phyloP scores from a whole-genome alignment of 345 rosid species.

The Ceriops decandra region DNA sequence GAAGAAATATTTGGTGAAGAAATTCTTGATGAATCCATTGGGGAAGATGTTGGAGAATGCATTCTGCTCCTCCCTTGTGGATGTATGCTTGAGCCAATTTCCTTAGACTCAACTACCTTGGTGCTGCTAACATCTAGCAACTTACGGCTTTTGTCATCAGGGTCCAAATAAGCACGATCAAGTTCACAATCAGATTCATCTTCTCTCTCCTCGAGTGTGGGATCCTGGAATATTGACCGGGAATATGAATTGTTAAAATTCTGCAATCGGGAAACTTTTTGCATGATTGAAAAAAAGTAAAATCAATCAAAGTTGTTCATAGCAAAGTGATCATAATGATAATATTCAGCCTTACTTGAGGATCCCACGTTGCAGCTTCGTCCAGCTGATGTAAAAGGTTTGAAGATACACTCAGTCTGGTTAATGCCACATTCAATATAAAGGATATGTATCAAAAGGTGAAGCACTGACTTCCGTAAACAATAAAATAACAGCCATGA shows the following conservation, averaged over 20 bases:
- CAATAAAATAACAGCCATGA: background rate
- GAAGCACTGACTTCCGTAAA: background rate
- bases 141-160: constrained; percentile 21
- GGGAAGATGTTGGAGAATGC: constrained; percentile 32
- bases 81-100: constrained; percentile 11
- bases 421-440: constrained; percentile 13
- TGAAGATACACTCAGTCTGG: constrained; percentile 36
- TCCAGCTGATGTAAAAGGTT: constrained; percentile 20
- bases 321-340: background rate
- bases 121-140: constrained; percentile 17
- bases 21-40: constrained; percentile 36
- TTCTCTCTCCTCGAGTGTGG: constrained; percentile 27
- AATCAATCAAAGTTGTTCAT: background rate
- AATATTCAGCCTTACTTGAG: constrained; percentile 34
- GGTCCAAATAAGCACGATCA: constrained; percentile 24
- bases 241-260: constrained; percentile 5
- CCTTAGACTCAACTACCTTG: constrained; percentile 18
- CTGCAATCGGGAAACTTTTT: background rate
- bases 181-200: constrained; percentile 32
- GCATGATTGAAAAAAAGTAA: background rate
- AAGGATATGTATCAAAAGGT: background rate
- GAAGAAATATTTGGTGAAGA: constrained; percentile 32
- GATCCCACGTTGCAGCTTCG: constrained; percentile 31
- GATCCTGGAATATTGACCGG: constrained; percentile 31
- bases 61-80: constrained; percentile 15